Percentiles rank a stretch among this genome's conserved stretches.
Evolutionary conservation across 805 yeast genomes (phyloP).

Genomic region (Candida awuae): DNA sequence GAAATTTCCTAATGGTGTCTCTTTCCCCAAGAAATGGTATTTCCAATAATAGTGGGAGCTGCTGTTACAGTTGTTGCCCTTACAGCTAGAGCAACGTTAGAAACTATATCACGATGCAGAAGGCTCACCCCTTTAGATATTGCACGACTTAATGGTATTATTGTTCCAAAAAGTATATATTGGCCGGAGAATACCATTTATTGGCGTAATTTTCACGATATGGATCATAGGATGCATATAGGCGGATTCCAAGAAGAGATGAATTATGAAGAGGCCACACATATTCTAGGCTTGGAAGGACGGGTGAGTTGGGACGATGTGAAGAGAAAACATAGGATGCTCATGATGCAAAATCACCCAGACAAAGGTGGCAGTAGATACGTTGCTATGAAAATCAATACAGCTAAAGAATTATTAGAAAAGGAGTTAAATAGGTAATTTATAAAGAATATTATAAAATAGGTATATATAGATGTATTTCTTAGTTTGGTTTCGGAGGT

Average conservation of each 20-base stretch:
- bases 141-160: slow-evolving; percentile 34
- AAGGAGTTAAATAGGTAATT: slow-evolving; percentile 25
- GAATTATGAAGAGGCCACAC: slow-evolving; percentile 65
- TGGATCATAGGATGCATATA: slow-evolving; percentile 27
- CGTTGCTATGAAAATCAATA: slow-evolving; percentile 76
- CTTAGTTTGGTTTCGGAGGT: not conserved
- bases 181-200: slow-evolving; percentile 6
- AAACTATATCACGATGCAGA: slow-evolving; percentile 27
- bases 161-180: not conserved
- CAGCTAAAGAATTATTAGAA: slow-evolving; percentile 75
- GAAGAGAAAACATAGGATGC: slow-evolving; percentile 61
- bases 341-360: slow-evolving; percentile 82
- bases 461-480: too few species aligned
- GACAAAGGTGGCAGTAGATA: slow-evolving; percentile 83
- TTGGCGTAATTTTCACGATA: slow-evolving; percentile 18
- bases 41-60: slow-evolving; percentile 47
- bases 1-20: not conserved
- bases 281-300: slow-evolving; percentile 51
- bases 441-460: not conserved
- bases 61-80: slow-evolving; percentile 47
- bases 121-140: slow-evolving; percentile 31
- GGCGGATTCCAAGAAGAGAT: slow-evolving; percentile 62
- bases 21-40: slow-evolving; percentile 16
- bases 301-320: slow-evolving; percentile 43
- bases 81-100: slow-evolving; percentile 34